phyloP scores from a whole-genome alignment of 129 eudicot genomes.

The Saposhnikovia divaricata region DNA sequence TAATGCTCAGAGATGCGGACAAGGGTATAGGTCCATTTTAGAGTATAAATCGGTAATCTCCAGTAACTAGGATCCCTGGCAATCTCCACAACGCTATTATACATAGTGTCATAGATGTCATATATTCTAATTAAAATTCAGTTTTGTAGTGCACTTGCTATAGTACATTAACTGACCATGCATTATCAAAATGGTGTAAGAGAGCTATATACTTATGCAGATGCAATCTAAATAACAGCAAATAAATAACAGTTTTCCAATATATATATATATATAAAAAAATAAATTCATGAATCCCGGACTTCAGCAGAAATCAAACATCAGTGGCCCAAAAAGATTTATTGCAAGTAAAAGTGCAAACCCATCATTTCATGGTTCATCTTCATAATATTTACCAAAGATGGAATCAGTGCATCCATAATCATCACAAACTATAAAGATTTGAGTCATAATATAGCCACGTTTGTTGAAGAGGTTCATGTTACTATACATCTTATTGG shows the following conservation, averaged over 20 bases:
- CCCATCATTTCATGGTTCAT: background rate
- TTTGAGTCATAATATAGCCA: background rate
- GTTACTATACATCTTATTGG: background rate
- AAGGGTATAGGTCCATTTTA: background rate
- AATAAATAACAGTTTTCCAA: background rate
- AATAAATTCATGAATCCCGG: background rate
- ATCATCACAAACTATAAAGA: background rate
- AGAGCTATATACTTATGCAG: background rate
- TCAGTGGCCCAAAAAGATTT: background rate
- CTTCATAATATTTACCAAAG: background rate
- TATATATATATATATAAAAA: background rate
- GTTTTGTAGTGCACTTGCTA: background rate
- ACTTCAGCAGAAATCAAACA: background rate
- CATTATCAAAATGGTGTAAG: background rate
- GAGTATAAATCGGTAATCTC: background rate
- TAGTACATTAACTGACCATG: background rate
- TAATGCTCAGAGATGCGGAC: background rate
- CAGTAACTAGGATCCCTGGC: background rate
- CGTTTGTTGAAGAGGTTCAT: background rate
- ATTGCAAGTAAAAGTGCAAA: background rate
- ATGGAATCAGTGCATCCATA: background rate
- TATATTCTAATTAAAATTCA: background rate
- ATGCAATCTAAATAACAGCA: background rate
- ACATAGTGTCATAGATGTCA: background rate
- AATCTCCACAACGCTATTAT: background rate